These are phyloP conservation scores for Diaporthe sp. DNA, from an alignment of 2,329 filamentous ascomycete genomes.

Conservation along the genomic window DNA sequence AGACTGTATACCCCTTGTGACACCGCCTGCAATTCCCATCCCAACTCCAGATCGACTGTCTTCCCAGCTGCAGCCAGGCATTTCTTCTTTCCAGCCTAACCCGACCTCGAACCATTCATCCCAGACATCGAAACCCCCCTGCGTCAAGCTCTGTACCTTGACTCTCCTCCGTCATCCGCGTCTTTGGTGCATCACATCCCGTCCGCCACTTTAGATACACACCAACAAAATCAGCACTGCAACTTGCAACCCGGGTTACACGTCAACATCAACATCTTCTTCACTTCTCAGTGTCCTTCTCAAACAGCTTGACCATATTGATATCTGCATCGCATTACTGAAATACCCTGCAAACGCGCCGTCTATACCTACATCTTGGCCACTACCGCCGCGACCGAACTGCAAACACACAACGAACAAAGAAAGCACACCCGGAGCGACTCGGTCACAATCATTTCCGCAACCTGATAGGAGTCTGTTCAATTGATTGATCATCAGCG, in stretches of 20 bases:
- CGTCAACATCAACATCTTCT: background rate
- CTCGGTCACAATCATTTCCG: background rate
- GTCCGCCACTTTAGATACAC: constrained; percentile 24
- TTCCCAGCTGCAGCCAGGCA: constrained; percentile 18
- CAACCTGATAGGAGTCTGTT: constrained; percentile 15
- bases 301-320: background rate
- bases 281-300: background rate
- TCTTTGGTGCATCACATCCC: constrained; percentile 5
- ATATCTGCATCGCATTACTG: background rate
- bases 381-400: background rate
- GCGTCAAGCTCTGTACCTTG: constrained; percentile 24
- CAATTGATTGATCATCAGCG: constrained; percentile 18
- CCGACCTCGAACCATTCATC: background rate
- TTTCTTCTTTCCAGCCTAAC: background rate
- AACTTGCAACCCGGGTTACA: background rate
- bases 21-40: constrained; percentile 22
- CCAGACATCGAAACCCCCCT: constrained; percentile 20
- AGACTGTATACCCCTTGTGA: constrained; percentile 21
- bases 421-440: background rate
- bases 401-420: constrained; percentile 19
- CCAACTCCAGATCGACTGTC: constrained; percentile 24
- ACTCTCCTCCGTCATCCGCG: constrained; percentile 29
- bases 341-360: background rate
- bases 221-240: background rate
- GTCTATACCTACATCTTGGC: background rate